Evolutionary conservation across 371 early-diverging fungal genomes (phyloP).

Genomic region (Apophysomyces sp.): DNA sequence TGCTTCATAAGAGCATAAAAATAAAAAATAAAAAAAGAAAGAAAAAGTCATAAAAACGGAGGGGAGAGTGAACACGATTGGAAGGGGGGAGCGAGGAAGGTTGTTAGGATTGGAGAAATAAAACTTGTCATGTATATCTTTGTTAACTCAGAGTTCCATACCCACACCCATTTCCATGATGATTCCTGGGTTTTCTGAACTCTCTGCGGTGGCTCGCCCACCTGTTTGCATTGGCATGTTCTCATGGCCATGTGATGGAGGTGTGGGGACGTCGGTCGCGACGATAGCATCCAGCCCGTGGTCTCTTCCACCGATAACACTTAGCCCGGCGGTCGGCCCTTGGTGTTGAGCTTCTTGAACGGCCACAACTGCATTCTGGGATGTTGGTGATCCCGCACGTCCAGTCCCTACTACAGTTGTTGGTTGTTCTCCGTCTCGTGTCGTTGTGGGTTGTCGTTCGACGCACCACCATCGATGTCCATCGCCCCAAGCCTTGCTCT

Average conservation of each 20-base stretch:
- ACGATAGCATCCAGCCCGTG: not conserved
- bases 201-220: slow-evolving; percentile 3
- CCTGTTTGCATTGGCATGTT: slow-evolving; percentile 2
- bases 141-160: slow-evolving; percentile 14
- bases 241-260: slow-evolving; percentile 3
- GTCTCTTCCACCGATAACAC: not conserved
- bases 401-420: not conserved
- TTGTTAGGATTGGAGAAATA: not conserved
- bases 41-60: not conserved
- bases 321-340: not conserved
- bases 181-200: slow-evolving; percentile 11
- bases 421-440: not conserved
- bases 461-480: slow-evolving; percentile 84
- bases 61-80: not conserved
- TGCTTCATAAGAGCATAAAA: not conserved
- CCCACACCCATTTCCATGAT: slow-evolving; percentile 22
- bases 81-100: not conserved
- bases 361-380: not conserved
- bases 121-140: not conserved
- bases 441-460: slow-evolving; percentile 43
- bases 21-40: not conserved
- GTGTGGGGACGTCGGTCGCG: not conserved
- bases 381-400: not conserved
- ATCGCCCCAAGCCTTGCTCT: slow-evolving; percentile 74
- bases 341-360: not conserved